phyloP scores from a whole-genome alignment of 202 grass and related monocot genomes.

The Dendrocalamus latiflorus region DNA sequence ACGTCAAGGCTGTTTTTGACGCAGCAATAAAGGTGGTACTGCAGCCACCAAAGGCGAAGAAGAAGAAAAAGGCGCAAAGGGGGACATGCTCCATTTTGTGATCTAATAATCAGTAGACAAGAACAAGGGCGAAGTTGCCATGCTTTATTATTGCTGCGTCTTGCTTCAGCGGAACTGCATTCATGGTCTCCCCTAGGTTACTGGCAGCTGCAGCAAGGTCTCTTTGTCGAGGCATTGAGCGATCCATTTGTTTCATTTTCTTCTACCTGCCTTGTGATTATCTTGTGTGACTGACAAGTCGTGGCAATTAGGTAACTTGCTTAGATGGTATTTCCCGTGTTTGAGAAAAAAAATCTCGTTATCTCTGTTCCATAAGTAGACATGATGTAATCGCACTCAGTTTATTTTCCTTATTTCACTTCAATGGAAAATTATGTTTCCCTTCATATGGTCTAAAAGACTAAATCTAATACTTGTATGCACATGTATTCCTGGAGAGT shows the following conservation, averaged over 20 bases:
- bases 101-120: conserved; percentile 61
- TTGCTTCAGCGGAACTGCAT: conserved; percentile 52
- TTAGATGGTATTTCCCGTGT: conserved; percentile 61
- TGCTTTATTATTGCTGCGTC: conserved; percentile 42
- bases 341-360: conserved; percentile 43
- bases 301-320: conserved; percentile 65
- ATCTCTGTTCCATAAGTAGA: conserved; percentile 67
- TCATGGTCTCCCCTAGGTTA: conserved; percentile 33
- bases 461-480: background rate
- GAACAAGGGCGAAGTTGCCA: conserved; percentile 51
- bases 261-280: conserved; percentile 67
- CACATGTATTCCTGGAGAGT: background rate
- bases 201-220: conserved; percentile 59
- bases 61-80: conserved; percentile 90
- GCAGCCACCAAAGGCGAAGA: conserved; percentile 86
- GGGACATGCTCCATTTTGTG: conserved; percentile 87
- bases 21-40: conserved; percentile 95
- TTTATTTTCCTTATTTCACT: conserved; percentile 53
- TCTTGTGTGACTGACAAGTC: conserved; percentile 57
- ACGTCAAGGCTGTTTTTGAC: conserved; percentile 90
- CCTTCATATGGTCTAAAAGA: background rate
- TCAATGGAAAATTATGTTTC: conserved; percentile 54
- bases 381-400: conserved; percentile 58
- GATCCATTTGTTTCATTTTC: conserved; percentile 54
- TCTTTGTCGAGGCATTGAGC: conserved; percentile 57